Base-by-base conservation (phyloP, 148 eudicot species). In the Hydrangea macrophylla region DNA sequence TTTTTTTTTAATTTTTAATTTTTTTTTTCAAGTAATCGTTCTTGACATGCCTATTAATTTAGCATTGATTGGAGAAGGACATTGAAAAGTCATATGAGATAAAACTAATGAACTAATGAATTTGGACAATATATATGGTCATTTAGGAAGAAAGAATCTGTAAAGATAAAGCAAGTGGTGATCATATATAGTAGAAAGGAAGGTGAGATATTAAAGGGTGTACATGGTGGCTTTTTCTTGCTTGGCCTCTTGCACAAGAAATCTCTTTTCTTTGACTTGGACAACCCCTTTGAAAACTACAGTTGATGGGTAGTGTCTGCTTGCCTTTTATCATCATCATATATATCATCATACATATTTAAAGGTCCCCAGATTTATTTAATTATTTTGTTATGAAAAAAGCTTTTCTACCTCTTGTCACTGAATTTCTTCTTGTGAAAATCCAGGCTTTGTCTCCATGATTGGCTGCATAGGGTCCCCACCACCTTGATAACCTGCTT, bases 391-490 rank as follows among this genome's bases (percentile, higher is more conserved):
- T n/a, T n/a, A 48, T 5, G n/a, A 18, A 17, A 48, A 48, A 48
- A 48, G 53, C 6, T 40, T 15, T 48, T 32, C n/a, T 15, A 36
- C 13, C 35, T 37, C 13, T 28, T 36, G 13, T 53, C 33, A 65
- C 70, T 67, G 70, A 31, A n/a, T 20, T 42, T 48, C 65, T 64
- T 39, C 28, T 64, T 48, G 23, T 6, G 51, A 64, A 50, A 64
- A 64, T 64, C 40, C 40, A 30, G 11, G n/a, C 8, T 13, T 20
- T 64, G 68, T 64, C 68, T 64, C 39, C 68, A 64, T 48, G 39
- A 48, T 64, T 28, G 57, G 40, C 25, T 22, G 36, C 68, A 48
- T 24, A 18, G n/a, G 60, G 70, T 55, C 70, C 60, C 70, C 70
- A 67, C 70, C 23, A 35, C 36, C 48, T 60, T 58, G 37, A 58